These are phyloP conservation scores for Phyllosticta citrichinensis DNA, from an alignment of 2,329 filamentous ascomycete genomes.

Conservation along the genomic window DNA sequence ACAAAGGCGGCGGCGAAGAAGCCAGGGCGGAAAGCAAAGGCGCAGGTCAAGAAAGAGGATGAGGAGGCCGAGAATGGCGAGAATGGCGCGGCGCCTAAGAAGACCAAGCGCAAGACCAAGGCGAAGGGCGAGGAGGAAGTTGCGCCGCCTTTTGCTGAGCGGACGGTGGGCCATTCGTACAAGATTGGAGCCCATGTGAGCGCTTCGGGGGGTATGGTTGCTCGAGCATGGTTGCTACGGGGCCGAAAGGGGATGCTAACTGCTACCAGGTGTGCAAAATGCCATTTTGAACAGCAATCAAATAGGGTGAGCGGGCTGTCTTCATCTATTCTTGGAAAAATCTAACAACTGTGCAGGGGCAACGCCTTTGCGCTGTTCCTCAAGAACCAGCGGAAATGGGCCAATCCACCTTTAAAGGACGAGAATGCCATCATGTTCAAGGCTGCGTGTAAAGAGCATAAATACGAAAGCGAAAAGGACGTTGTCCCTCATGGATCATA, in stretches of 20 bases:
- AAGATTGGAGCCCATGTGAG: conserved; percentile 90
- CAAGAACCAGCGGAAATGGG: conserved; percentile 94
- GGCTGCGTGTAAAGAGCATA: conserved; percentile 54
- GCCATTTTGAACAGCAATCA: conserved; percentile 65
- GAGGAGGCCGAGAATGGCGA: conserved; percentile 4
- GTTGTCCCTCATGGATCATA: conserved; percentile 92
- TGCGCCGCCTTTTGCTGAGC: conserved; percentile 54
- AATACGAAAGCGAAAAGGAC: conserved; percentile 61
- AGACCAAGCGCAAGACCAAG: conserved; percentile 38
- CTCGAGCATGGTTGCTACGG: background rate
- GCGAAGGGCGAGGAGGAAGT: conserved; percentile 48
- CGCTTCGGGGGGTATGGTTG: conserved; percentile 63
- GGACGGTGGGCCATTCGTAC: conserved; percentile 66
- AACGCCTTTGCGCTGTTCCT: conserved; percentile 93
- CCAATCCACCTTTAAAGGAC: conserved; percentile 63
- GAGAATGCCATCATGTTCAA: conserved; percentile 62
- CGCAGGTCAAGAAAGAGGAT: conserved; percentile 1
- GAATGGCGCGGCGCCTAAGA: conserved; percentile 13
- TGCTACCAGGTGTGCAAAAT: conserved; percentile 68
- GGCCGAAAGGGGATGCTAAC: background rate
- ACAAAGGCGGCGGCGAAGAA: conserved; percentile 9
- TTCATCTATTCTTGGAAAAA: background rate
- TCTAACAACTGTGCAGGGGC: conserved; percentile 42
- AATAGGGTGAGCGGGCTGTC: conserved; percentile 46
- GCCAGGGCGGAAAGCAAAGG: conserved; percentile 7